These are phyloP conservation scores for Atkinsonella texensis DNA, from an alignment of 2,329 filamentous ascomycete species.

Conservation along the genomic window DNA sequence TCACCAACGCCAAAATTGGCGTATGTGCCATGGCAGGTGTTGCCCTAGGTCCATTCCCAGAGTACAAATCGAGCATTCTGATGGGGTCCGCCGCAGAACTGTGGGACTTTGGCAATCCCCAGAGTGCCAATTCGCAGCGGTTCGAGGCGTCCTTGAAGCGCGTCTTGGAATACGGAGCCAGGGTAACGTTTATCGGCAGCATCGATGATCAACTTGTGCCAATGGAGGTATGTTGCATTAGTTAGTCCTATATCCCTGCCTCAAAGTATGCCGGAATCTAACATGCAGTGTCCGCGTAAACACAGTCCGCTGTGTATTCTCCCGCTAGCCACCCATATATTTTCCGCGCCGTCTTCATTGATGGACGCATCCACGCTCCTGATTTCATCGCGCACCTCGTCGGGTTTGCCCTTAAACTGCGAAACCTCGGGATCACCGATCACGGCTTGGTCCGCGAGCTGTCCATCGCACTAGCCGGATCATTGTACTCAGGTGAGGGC, in stretches of 20 bases:
- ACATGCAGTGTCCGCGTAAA: neutral
- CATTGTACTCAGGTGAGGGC: conserved; percentile 81
- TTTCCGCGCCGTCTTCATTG: conserved; percentile 90
- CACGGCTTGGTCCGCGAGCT: conserved; percentile 89
- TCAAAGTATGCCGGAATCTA: conserved; percentile 25
- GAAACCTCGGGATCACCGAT: conserved; percentile 85
- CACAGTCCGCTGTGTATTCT: conserved; percentile 69
- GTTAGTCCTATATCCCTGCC: neutral
- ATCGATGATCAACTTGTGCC: conserved; percentile 96
- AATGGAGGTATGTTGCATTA: conserved; percentile 52
- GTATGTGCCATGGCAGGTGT: conserved; percentile 88
- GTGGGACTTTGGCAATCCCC: conserved; percentile 80
- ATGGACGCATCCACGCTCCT: conserved; percentile 80
- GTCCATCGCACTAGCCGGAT: conserved; percentile 77
- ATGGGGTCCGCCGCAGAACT: conserved; percentile 87
- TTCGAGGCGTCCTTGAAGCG: conserved; percentile 66
- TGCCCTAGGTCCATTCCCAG: conserved; percentile 81
- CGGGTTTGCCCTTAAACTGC: conserved; percentile 83
- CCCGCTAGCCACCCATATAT: conserved; percentile 84
- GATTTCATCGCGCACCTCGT: conserved; percentile 91
- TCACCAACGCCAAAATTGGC: conserved; percentile 65
- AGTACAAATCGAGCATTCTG: conserved; percentile 81
- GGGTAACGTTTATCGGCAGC: conserved; percentile 80
- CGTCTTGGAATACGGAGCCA: conserved; percentile 65
- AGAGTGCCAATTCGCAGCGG: conserved; percentile 69